A percentile compares a stretch with the other conserved stretches of the same genome.
Evolutionary conservation across 2,329 filamentous ascomycete species (phyloP).

Genomic region (Hymenoscyphus occultus): DNA sequence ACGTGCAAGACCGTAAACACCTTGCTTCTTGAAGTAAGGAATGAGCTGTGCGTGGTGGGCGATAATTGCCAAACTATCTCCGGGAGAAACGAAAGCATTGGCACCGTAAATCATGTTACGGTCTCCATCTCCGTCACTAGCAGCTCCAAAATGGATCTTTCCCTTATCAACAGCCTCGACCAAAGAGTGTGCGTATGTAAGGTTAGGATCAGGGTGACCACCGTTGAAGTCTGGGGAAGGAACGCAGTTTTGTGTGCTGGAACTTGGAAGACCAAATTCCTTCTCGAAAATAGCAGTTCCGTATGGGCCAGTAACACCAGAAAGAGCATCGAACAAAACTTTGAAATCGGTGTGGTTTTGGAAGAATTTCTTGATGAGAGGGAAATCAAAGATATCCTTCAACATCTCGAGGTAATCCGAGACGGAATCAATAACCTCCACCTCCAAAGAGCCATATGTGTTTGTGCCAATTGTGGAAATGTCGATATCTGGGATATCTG

Average conservation of each 20-base stretch:
- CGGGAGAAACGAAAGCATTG: conserved; percentile 92
- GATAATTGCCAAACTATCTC: conserved; percentile 96
- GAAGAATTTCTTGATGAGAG: conserved; percentile 93
- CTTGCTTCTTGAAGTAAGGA: conserved; percentile 97
- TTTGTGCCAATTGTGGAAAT: conserved; percentile 77
- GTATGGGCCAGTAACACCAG: conserved; percentile 93
- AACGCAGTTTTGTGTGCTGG: conserved; percentile 85
- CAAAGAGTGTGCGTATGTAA: conserved; percentile 92
- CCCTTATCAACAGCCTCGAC: conserved; percentile 92
- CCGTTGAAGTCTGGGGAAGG: conserved; percentile 95
- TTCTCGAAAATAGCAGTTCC: conserved; percentile 92
- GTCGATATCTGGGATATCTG: conserved; percentile 82
- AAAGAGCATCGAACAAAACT: conserved; percentile 90
- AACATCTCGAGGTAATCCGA: conserved; percentile 91
- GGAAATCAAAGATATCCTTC: conserved; percentile 98
- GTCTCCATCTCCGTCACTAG: conserved; percentile 95
- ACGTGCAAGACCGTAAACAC: conserved; percentile 89
- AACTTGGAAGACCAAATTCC: conserved; percentile 77
- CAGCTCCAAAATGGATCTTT: conserved; percentile 90
- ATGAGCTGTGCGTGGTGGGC: conserved; percentile 95
- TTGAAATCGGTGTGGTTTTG: conserved; percentile 86
- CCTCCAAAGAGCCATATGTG: conserved; percentile 82
- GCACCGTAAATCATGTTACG: conserved; percentile 99
- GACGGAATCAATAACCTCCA: conserved; percentile 92
- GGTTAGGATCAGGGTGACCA: conserved; percentile 95